phyloP scores from a whole-genome alignment of 2,329 filamentous ascomycete species.

The Diaporthe longicolla region DNA sequence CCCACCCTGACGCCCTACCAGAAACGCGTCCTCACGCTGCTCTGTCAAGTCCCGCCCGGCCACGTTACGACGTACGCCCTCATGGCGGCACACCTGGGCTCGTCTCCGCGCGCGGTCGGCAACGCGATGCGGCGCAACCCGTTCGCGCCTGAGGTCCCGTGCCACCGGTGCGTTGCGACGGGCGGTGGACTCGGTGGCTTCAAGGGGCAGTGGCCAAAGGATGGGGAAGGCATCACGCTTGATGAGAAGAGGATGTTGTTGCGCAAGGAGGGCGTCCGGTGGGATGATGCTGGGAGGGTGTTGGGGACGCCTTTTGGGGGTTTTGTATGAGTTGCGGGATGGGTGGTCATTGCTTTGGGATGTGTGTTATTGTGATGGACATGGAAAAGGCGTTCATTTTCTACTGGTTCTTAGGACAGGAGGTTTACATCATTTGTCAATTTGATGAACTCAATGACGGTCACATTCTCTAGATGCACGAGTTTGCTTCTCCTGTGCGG shows the following conservation, averaged over 20 bases:
- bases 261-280: conserved; percentile 73
- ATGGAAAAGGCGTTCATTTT: neutral
- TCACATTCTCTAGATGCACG: neutral
- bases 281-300: conserved; percentile 72
- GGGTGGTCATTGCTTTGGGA: neutral
- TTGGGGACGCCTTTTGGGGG: conserved; percentile 68
- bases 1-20: conserved; percentile 66
- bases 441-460: neutral
- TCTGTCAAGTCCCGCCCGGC: conserved; percentile 83
- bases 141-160: conserved; percentile 86
- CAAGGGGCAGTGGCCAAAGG: conserved; percentile 75
- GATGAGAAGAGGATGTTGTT: conserved; percentile 75
- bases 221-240: conserved; percentile 73
- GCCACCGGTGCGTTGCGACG: conserved; percentile 83
- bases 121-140: conserved; percentile 84
- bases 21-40: conserved; percentile 76
- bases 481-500: neutral
- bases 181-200: conserved; percentile 80
- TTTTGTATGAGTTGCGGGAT: conserved; percentile 53
- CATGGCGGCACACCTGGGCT: conserved; percentile 76
- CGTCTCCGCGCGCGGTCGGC: conserved; percentile 82
- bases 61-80: conserved; percentile 83
- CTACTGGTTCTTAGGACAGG: neutral
- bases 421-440: neutral
- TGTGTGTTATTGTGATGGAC: neutral